Conservation (phyloP, 208 protist species). For the Leptomonas pyrrhocoris region DNA sequence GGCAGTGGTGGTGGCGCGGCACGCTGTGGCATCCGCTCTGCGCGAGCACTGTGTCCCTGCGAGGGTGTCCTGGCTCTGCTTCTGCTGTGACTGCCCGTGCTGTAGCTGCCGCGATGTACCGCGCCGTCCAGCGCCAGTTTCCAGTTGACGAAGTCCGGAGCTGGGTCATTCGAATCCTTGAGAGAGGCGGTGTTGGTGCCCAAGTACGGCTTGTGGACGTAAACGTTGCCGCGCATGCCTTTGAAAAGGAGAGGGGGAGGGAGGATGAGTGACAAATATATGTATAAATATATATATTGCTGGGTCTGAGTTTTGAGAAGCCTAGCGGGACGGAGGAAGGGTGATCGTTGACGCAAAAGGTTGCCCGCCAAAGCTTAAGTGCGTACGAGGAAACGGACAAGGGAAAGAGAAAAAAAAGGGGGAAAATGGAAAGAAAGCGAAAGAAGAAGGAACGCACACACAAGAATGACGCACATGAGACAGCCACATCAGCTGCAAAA, state of each 20-base stretch:
- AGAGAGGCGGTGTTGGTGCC: not conserved
- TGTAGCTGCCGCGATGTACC: not conserved
- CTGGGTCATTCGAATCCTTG: not conserved
- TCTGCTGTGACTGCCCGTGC: not conserved
- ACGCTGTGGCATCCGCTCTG: no score
- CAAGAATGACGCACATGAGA: no score
- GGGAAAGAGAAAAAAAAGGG: not conserved
- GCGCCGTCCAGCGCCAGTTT: constrained; percentile 16
- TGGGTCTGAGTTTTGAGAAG: no score
- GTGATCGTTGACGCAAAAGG: not conserved
- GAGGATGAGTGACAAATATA: not conserved
- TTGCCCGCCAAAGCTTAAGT: not conserved
- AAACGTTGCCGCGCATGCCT: not conserved
- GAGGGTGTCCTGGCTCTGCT: no score
- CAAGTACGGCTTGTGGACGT: not conserved
- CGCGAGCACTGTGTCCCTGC: no score
- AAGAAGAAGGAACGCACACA: no score
- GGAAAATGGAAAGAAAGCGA: not conserved
- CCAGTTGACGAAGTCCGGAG: not conserved
- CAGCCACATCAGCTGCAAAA: no score
- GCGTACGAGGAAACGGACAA: not conserved
- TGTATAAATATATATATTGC: no score
- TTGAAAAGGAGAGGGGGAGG: no score
- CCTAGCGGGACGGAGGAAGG: no score
- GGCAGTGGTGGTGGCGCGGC: no score